These are phyloP conservation scores for Chondrus crispus DNA, from an alignment of 23 red algal genomes.

Conservation along the genomic window DNA sequence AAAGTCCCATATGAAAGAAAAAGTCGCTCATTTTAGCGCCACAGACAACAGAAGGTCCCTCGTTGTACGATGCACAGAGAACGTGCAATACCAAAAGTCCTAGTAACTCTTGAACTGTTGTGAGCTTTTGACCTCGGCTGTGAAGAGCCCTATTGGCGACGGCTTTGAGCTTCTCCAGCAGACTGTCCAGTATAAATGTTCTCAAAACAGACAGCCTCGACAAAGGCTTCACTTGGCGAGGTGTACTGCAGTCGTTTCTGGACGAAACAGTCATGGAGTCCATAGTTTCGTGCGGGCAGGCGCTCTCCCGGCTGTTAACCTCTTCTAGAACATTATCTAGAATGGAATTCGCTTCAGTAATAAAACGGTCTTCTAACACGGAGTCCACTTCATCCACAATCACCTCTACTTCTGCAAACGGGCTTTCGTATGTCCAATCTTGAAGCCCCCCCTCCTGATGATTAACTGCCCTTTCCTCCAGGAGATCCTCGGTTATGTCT, in stretches of 20 bases:
- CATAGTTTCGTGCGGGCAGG: too few relatives aligned
- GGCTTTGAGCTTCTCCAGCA: not conserved
- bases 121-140: not conserved
- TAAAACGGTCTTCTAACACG: not conserved
- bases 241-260: too few relatives aligned
- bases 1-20: not conserved
- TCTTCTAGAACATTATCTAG: not conserved
- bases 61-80: not conserved
- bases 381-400: not conserved
- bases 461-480: not conserved
- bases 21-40: not conserved
- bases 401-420: not conserved
- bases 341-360: not conserved
- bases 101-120: not conserved
- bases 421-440: not conserved
- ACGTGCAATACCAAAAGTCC: not conserved
- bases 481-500: too few relatives aligned
- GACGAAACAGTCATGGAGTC: too few relatives aligned
- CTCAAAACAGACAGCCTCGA: not conserved
- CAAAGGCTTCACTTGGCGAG: not conserved
- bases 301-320: too few relatives aligned
- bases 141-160: not conserved
- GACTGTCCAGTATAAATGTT: not conserved
- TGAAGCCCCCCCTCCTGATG: not conserved
- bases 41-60: not conserved